phyloP scores from a whole-genome alignment of 257 asterid species.

The Linderniella brevidens region DNA sequence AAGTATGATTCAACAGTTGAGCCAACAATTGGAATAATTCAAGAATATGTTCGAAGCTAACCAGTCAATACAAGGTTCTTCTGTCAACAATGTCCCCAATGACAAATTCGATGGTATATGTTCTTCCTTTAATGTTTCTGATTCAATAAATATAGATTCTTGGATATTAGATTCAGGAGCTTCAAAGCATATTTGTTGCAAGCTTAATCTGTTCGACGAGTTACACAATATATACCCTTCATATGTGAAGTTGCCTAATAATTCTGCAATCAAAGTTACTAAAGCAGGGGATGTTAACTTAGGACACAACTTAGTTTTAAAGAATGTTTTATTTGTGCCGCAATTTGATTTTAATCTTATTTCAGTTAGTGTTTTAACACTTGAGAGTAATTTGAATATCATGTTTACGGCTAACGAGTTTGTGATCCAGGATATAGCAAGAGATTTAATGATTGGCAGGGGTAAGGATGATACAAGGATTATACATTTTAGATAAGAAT shows the following conservation, averaged over 20 bases:
- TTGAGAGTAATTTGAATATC: not conserved
- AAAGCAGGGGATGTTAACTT: too few relatives aligned
- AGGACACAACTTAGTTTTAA: not conserved
- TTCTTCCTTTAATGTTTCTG: not conserved
- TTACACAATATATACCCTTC: not conserved
- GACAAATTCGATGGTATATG: not conserved
- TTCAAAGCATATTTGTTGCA: not conserved
- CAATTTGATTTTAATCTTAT: not conserved
- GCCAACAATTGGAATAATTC: too few relatives aligned
- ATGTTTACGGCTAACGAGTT: not conserved
- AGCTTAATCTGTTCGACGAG: too few relatives aligned
- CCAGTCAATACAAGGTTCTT: too few relatives aligned
- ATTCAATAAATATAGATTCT: not conserved
- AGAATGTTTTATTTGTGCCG: not conserved
- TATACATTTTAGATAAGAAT: not conserved
- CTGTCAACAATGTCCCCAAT: not conserved
- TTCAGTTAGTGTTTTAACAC: not conserved
- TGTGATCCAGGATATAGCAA: not conserved
- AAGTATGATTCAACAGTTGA: too few relatives aligned
- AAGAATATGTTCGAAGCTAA: too few relatives aligned
- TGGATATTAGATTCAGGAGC: not conserved
- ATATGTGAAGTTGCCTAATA: not conserved
- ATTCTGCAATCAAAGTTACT: not conserved
- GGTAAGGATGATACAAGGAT: not conserved
- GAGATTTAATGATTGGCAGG: not conserved